Conservation (phyloP, 352 stramenopile genomes). For the Phytophthora palmivora region DNA sequence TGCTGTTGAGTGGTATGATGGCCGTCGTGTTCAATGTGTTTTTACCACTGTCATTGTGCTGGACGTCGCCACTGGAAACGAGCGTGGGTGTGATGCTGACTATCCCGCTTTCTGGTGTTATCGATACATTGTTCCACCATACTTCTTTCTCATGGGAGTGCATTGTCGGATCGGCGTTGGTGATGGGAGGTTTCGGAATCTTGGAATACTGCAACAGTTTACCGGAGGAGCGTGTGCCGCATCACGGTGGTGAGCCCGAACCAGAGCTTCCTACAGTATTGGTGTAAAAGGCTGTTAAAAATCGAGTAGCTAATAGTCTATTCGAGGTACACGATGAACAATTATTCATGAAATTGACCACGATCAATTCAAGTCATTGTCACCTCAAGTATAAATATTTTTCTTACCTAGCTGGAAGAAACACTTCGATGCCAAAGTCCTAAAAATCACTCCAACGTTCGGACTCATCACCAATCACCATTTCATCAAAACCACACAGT, state of each 20-base stretch:
- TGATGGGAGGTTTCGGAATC: conserved; percentile 61
- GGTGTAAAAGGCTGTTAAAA: conserved; percentile 5
- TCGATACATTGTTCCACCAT: conserved; percentile 52
- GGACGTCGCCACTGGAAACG: conserved; percentile 63
- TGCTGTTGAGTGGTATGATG: conserved; percentile 46
- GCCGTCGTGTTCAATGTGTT: conserved; percentile 58
- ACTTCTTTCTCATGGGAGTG: conserved; percentile 54
- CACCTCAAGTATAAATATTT: too few species aligned
- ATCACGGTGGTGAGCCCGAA: not conserved
- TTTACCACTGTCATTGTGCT: conserved; percentile 55
- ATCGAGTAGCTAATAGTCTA: too few species aligned
- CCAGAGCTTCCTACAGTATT: not conserved
- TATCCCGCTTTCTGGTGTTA: conserved; percentile 54
- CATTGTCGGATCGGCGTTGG: conserved; percentile 49
- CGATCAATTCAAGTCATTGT: too few species aligned
- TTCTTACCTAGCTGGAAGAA: too few species aligned
- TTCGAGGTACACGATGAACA: too few species aligned
- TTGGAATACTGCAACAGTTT: conserved; percentile 38
- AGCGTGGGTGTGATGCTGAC: conserved; percentile 67
- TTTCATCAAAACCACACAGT: too few species aligned
- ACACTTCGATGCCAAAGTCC: too few species aligned
- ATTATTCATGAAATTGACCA: too few species aligned
- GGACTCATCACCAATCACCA: too few species aligned
- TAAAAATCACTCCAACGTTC: too few species aligned
- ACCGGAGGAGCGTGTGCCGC: not conserved